Base-by-base conservation (phyloP, 805 yeast genomes). In the Metschnikowia peoriensis region DNA sequence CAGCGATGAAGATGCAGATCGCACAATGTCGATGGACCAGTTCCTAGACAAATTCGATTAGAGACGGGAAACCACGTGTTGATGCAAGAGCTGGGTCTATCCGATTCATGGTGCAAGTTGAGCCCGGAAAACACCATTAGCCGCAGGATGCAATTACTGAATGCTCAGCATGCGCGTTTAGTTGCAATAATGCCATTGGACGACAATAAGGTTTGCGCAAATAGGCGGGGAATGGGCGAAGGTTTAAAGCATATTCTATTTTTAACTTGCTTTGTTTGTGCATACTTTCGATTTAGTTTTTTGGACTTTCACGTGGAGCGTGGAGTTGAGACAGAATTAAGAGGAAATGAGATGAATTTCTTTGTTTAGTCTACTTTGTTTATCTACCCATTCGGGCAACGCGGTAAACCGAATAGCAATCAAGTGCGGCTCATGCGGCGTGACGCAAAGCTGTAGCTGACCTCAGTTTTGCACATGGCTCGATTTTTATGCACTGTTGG, bases 11-110 rank as follows among this genome's bases (percentile, higher is more conserved):
- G 61, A 55, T 9, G 60, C 61, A 7, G 49, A 59, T 37, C 58
- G 55, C n/a, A 59, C 61, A 10, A 40, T 57, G 49, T 49, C 62
- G 16, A 57, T 59, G 61, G 62, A 57, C 41, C 55, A 59, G 43
- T 59, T 44, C 34, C 49, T 59, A 7, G 58, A 56, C 45, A 22
- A 22, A 22, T 22, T 22, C 43, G 44, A 7, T 29, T 50, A 7
- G 44, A 39, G 44, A 39, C 12, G 16, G 42, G 7, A 37, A 37
- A 42, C 22, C 22, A 22, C 22, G 22, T 22, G 22, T 4, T 22
- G 22, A 22, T 22, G 22, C 22, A 22, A 22, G 22, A 22, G 22
- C 4, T 22, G 2, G 22, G 22, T 22, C 22, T 4, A 4, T 22
- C 2, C 4, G 22, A 2, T 22, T 22, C 4, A 22, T 22, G 22